These are phyloP conservation scores for Bipolaris sorokiniana DNA, from an alignment of 2,329 filamentous ascomycete species.

Conservation along the genomic window DNA sequence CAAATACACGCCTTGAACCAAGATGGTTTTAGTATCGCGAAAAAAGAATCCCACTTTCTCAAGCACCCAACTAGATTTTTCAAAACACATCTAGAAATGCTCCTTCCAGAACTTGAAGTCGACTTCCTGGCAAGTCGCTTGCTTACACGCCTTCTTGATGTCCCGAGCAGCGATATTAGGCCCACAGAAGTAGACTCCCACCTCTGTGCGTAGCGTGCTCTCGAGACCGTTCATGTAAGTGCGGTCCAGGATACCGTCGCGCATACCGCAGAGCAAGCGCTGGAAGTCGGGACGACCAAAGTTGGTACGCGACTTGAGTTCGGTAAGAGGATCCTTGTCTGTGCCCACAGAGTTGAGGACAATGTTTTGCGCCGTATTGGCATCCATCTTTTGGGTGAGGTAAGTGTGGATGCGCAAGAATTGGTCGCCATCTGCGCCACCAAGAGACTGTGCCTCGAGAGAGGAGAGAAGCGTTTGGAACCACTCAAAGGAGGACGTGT, in stretches of 20 bases:
- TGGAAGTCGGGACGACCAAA: slow-evolving; percentile 92
- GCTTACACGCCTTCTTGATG: slow-evolving; percentile 81
- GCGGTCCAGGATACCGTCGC: slow-evolving; percentile 82
- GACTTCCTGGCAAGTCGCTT: slow-evolving; percentile 76
- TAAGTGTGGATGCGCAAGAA: slow-evolving; percentile 99
- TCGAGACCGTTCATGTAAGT: slow-evolving; percentile 85
- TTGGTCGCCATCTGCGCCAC: slow-evolving; percentile 69
- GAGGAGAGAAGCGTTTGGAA: slow-evolving; percentile 93
- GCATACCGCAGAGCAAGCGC: slow-evolving; percentile 81
- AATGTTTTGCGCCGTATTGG: slow-evolving; percentile 94
- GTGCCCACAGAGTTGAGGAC: slow-evolving; percentile 93
- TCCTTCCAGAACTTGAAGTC: slow-evolving; percentile 99
- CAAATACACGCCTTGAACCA: neutral
- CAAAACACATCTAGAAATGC: slow-evolving; percentile 61
- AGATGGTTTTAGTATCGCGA: neutral
- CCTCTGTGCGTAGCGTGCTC: slow-evolving; percentile 76
- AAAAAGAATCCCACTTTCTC: neutral
- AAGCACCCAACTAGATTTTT: neutral
- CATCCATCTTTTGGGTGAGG: slow-evolving; percentile 89
- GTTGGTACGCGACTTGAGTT: slow-evolving; percentile 87
- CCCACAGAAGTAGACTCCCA: slow-evolving; percentile 98
- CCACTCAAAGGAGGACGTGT: slow-evolving; percentile 97
- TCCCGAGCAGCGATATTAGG: slow-evolving; percentile 79
- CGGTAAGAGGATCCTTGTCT: slow-evolving; percentile 86
- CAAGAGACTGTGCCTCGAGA: slow-evolving; percentile 82